phyloP scores from a whole-genome alignment of 1,284 basidiomycete species.

The Puccinia triticina region DNA sequence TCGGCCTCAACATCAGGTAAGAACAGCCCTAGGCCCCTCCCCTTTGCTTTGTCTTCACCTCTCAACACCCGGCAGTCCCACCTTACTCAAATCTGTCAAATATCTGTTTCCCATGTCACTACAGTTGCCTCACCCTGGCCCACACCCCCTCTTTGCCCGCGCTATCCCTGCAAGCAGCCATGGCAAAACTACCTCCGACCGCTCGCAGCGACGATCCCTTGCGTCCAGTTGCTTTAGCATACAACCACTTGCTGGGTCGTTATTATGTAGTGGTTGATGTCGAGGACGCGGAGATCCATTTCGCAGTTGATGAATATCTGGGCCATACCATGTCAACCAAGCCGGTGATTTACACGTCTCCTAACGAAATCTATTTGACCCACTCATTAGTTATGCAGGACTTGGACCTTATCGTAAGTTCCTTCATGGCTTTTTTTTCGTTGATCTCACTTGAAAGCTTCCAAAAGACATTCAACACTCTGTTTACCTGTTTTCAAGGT shows the following conservation, averaged over 20 bases:
- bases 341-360: constrained; percentile 88
- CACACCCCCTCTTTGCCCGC: too few relatives aligned
- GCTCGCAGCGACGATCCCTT: too few relatives aligned
- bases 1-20: too few relatives aligned
- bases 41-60: too few relatives aligned
- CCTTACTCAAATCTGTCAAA: too few relatives aligned
- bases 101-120: too few relatives aligned
- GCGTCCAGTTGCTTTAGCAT: too few relatives aligned
- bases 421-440: constrained; percentile 4
- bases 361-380: constrained; percentile 94
- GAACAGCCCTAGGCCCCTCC: too few relatives aligned
- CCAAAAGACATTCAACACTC: constrained; percentile 11
- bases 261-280: constrained; percentile 80
- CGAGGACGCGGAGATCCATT: constrained; percentile 83
- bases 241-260: background rate
- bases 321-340: constrained; percentile 90
- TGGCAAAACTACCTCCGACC: too few relatives aligned
- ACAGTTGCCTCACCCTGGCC: too few relatives aligned
- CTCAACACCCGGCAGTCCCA: too few relatives aligned
- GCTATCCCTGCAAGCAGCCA: too few relatives aligned
- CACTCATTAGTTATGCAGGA: constrained; percentile 81
- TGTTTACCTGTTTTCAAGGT: constrained; percentile 63
- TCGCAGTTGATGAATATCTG: constrained; percentile 91
- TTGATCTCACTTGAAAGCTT: background rate
- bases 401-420: constrained; percentile 70